phyloP scores from a whole-genome alignment of 2,329 filamentous ascomycete genomes.

The Aspergillus proliferans region DNA sequence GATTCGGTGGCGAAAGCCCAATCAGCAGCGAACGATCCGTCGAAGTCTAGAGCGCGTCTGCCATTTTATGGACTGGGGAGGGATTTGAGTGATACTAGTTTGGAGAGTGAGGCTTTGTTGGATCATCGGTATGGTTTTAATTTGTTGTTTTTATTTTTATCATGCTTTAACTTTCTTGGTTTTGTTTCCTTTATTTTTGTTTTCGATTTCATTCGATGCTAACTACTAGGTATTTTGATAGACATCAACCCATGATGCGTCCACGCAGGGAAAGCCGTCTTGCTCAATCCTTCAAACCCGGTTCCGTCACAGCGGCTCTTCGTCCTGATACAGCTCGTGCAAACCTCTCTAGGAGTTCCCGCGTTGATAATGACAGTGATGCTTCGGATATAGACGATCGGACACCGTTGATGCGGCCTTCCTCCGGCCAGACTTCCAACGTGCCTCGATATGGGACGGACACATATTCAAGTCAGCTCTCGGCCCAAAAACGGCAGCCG shows the following conservation, averaged over 20 bases:
- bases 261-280: constrained; percentile 53
- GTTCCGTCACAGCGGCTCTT: constrained; percentile 25
- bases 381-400: constrained; percentile 40
- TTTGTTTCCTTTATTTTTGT: background rate
- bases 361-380: constrained; percentile 23
- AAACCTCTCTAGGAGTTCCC: constrained; percentile 24
- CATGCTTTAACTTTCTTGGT: background rate
- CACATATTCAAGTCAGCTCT: constrained; percentile 18
- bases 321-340: constrained; percentile 40
- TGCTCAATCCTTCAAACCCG: constrained; percentile 33
- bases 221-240: constrained; percentile 20
- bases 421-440: constrained; percentile 28
- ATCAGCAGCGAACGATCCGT: constrained; percentile 20
- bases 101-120: constrained; percentile 81
- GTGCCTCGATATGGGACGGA: constrained; percentile 30
- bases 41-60: constrained; percentile 22
- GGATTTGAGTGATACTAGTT: constrained; percentile 73
- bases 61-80: constrained; percentile 51
- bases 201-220: background rate
- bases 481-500: constrained; percentile 18
- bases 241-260: constrained; percentile 57
- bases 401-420: constrained; percentile 47
- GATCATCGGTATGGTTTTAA: constrained; percentile 66
- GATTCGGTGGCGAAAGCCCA: constrained; percentile 24
- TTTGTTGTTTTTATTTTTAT: background rate